Percentiles rank a stretch among this genome's conserved stretches.
Conservation (phyloP, 2,329 filamentous ascomycete species). For the Pyrenophora graminea region DNA sequence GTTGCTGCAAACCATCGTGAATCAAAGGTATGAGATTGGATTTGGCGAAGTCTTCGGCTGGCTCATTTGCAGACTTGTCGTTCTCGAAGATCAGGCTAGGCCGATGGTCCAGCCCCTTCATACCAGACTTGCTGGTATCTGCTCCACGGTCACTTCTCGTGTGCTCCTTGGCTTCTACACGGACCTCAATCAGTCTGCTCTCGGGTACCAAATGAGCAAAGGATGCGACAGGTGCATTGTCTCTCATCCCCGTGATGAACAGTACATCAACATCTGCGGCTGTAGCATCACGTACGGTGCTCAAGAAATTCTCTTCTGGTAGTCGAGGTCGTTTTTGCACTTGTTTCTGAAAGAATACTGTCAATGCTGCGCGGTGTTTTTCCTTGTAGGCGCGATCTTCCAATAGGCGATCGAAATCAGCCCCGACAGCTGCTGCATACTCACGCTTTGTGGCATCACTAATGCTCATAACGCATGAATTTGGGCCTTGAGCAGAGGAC, state of each 20-base stretch:
- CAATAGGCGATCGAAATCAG: slow-evolving; percentile 56
- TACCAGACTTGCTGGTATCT: slow-evolving; percentile 21
- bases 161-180: slow-evolving; percentile 49
- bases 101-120: slow-evolving; percentile 26
- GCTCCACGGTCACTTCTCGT: slow-evolving; percentile 30
- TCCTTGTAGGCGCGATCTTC: slow-evolving; percentile 65
- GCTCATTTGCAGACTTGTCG: slow-evolving; percentile 49
- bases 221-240: slow-evolving; percentile 59
- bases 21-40: slow-evolving; percentile 53
- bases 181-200: slow-evolving; percentile 60
- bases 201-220: slow-evolving; percentile 61
- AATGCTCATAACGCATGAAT: slow-evolving; percentile 9
- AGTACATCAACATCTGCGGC: slow-evolving; percentile 56
- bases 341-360: slow-evolving; percentile 56
- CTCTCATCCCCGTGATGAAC: slow-evolving; percentile 67
- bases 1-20: slow-evolving; percentile 51
- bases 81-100: slow-evolving; percentile 60
- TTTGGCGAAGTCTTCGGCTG: slow-evolving; percentile 50
- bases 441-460: slow-evolving; percentile 62
- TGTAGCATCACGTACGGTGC: slow-evolving; percentile 48
- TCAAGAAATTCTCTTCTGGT: slow-evolving; percentile 48
- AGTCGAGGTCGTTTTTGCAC: slow-evolving; percentile 51
- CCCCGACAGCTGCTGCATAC: slow-evolving; percentile 57
- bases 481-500: neutral
- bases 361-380: slow-evolving; percentile 59